Conservation (phyloP, 2,329 filamentous ascomycete genomes). For the Corinectria fuckeliana region DNA sequence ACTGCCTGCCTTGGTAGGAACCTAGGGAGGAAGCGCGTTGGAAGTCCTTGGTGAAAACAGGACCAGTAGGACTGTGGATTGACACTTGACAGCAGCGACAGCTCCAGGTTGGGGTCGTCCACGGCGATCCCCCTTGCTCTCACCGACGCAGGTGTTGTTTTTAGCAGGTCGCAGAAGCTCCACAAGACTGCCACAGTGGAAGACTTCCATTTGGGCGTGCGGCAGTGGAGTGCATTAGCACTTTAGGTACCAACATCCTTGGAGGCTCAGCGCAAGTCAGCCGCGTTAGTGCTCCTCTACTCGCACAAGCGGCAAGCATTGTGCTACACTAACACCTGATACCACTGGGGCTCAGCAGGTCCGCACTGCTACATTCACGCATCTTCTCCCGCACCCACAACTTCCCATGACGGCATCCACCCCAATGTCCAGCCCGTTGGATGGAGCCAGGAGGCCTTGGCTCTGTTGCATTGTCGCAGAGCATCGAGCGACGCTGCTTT, state of each 20-base stretch:
- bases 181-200: not conserved
- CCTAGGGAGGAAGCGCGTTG: not conserved
- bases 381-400: not conserved
- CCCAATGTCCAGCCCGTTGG: not conserved
- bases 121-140: slow-evolving; percentile 9
- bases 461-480: slow-evolving; percentile 8
- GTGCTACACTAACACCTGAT: not conserved
- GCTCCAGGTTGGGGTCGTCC: slow-evolving; percentile 7
- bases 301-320: not conserved
- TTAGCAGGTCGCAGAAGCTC: slow-evolving; percentile 14
- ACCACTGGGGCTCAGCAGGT: slow-evolving; percentile 17
- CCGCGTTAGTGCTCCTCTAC: not conserved
- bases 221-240: slow-evolving; percentile 18
- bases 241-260: not conserved
- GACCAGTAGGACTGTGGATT: slow-evolving; percentile 2
- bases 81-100: not conserved
- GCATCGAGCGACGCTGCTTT: slow-evolving; percentile 7
- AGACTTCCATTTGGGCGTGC: slow-evolving; percentile 7
- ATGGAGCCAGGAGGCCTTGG: slow-evolving; percentile 6
- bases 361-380: slow-evolving; percentile 16
- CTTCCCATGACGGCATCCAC: slow-evolving; percentile 12
- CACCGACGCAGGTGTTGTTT: slow-evolving; percentile 17
- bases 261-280: slow-evolving; percentile 9
- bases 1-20: not conserved
- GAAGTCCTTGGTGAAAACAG: not conserved